phyloP scores from a whole-genome alignment of 805 yeast genomes.

The Nakazawaea molendinolei region DNA sequence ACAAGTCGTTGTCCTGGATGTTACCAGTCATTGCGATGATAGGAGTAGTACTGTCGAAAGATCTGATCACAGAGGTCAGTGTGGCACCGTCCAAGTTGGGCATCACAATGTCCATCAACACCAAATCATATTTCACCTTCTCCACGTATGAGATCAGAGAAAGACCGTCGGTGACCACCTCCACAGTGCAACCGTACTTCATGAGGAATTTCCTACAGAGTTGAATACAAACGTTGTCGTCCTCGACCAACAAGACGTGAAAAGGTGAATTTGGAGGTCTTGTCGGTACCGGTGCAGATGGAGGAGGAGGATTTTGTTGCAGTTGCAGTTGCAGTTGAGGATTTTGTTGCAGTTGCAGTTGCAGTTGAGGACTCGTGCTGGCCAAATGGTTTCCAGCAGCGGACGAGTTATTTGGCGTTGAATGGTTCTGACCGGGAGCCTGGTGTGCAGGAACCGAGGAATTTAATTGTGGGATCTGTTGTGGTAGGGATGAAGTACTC shows the following conservation, averaged over 20 bases:
- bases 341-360: conserved; percentile 5
- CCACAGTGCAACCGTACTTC: conserved; percentile 88
- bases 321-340: neutral
- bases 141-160: conserved; percentile 77
- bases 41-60: conserved; percentile 79
- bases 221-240: conserved; percentile 76
- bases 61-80: conserved; percentile 83
- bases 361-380: neutral
- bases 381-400: conserved; percentile 3
- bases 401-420: neutral
- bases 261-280: conserved; percentile 34
- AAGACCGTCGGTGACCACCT: conserved; percentile 88
- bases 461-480: conserved; percentile 3
- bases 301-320: conserved; percentile 1
- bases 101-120: conserved; percentile 85
- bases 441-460: neutral
- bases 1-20: conserved; percentile 74
- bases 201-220: conserved; percentile 75
- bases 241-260: conserved; percentile 74
- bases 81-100: conserved; percentile 86
- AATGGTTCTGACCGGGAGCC: neutral
- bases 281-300: conserved; percentile 11
- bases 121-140: conserved; percentile 65
- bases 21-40: conserved; percentile 94
- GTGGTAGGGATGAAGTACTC: conserved; percentile 8